A percentile compares a stretch with the other conserved stretches of the same genome.
Conservation (phyloP, 2,329 filamentous ascomycete genomes). For the Ophiostoma populinum region DNA sequence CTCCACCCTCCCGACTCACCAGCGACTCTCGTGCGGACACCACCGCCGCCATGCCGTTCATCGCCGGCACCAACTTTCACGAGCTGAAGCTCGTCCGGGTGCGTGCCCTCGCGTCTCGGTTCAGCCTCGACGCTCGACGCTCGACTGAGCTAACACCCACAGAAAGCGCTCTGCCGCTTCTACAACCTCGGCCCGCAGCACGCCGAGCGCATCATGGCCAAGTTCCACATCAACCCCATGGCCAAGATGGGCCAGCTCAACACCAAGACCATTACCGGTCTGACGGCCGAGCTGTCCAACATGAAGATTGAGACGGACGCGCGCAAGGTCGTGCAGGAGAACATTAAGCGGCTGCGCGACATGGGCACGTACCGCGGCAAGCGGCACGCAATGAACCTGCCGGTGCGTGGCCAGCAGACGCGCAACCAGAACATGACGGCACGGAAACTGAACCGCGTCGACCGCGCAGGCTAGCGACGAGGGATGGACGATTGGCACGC, state of each 20-base stretch:
- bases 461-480: constrained; percentile 23
- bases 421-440: constrained; percentile 51
- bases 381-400: constrained; percentile 81
- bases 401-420: constrained; percentile 79
- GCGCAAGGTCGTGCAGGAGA: constrained; percentile 58
- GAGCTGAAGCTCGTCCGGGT: constrained; percentile 73
- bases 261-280: constrained; percentile 58
- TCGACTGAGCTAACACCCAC: neutral
- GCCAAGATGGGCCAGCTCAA: constrained; percentile 61
- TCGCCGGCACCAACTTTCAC: constrained; percentile 72
- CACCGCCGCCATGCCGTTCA: constrained; percentile 45
- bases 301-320: constrained; percentile 94
- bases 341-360: constrained; percentile 72
- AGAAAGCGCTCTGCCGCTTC: constrained; percentile 67
- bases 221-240: constrained; percentile 71
- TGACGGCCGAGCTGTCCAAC: constrained; percentile 70
- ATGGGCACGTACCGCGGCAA: constrained; percentile 82
- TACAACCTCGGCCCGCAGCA: constrained; percentile 63
- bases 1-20: neutral
- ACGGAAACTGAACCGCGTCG: constrained; percentile 42
- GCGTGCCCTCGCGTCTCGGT: constrained; percentile 17
- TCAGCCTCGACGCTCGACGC: neutral
- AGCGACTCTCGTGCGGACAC: too few relatives aligned
- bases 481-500: neutral
- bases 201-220: constrained; percentile 65